Evolutionary conservation across 129 eudicot species (phyloP).

Genomic region (Pittosporum tobira): DNA sequence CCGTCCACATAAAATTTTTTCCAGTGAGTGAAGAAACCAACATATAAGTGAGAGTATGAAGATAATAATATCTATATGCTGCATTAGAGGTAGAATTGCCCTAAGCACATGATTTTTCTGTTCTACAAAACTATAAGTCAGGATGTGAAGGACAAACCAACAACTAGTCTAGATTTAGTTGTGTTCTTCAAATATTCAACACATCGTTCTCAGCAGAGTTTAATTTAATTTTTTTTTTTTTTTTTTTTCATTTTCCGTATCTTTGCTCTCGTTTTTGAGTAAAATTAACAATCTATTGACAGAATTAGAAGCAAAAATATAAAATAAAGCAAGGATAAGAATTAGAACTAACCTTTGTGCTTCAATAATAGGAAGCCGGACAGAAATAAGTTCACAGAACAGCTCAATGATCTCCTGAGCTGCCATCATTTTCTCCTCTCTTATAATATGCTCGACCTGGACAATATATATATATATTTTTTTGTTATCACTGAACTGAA

Average conservation of each 20-base stretch:
- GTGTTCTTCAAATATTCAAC: neutral
- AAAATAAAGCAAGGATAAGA: neutral
- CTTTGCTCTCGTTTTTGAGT: neutral
- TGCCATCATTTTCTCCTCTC: slow-evolving; percentile 99
- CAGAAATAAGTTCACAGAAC: slow-evolving; percentile 84
- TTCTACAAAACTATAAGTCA: neutral
- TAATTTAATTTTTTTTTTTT: neutral
- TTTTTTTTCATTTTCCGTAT: neutral
- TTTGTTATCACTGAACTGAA: neutral
- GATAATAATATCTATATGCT: neutral
- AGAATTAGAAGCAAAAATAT: neutral
- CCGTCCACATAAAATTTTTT: too few species aligned
- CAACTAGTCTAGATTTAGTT: neutral
- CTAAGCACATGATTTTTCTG: neutral
- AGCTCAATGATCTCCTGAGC: slow-evolving; percentile 95
- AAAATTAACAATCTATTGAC: neutral
- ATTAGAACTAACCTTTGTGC: slow-evolving; percentile 61
- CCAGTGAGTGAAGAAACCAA: too few species aligned
- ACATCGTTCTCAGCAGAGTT: too few species aligned
- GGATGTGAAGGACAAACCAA: neutral
- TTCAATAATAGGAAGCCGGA: slow-evolving; percentile 93
- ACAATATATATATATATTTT: neutral
- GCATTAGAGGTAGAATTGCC: neutral
- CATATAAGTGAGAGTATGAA: too few species aligned
- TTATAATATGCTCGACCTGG: slow-evolving; percentile 89